Evolutionary conservation across 768 basidiomycete genomes (phyloP).

Genomic region (Ramaria rubella): DNA sequence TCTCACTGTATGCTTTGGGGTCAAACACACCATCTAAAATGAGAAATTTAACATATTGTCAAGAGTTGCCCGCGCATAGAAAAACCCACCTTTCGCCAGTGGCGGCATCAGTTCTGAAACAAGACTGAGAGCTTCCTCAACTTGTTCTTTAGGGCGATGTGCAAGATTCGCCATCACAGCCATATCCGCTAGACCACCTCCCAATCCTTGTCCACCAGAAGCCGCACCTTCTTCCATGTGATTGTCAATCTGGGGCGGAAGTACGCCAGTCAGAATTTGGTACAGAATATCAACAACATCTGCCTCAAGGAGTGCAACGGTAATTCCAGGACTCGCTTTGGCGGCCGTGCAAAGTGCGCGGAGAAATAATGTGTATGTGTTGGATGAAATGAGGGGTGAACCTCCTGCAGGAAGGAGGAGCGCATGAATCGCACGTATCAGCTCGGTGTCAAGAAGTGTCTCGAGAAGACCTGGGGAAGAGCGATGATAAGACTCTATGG

Average conservation of each 20-base stretch:
- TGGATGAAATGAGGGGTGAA: constrained; percentile 76
- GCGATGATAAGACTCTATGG: constrained; percentile 88
- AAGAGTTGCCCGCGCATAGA: background rate
- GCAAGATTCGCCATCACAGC: constrained; percentile 96
- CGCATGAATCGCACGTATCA: constrained; percentile 78
- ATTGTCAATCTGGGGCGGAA: constrained; percentile 57
- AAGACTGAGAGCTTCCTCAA: constrained; percentile 88
- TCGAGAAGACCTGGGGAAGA: constrained; percentile 82
- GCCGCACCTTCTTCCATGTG: constrained; percentile 57
- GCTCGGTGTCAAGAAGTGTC: constrained; percentile 68
- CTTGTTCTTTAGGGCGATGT: constrained; percentile 93
- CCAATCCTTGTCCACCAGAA: constrained; percentile 65
- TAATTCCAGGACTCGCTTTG: constrained; percentile 80
- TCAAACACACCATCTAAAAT: constrained; percentile 89
- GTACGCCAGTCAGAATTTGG: constrained; percentile 90
- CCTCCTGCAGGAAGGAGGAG: constrained; percentile 82
- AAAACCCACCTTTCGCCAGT: constrained; percentile 69
- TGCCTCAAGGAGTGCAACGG: constrained; percentile 81
- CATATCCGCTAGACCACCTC: constrained; percentile 91
- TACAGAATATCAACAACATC: constrained; percentile 90
- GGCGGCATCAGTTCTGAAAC: constrained; percentile 91
- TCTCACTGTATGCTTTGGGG: constrained; percentile 84
- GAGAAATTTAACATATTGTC: constrained; percentile 5
- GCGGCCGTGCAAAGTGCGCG: constrained; percentile 85
- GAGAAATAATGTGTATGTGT: constrained; percentile 84